Evolutionary conservation across 2,329 filamentous ascomycete genomes (phyloP).

Genomic region (Penicillium sp.): DNA sequence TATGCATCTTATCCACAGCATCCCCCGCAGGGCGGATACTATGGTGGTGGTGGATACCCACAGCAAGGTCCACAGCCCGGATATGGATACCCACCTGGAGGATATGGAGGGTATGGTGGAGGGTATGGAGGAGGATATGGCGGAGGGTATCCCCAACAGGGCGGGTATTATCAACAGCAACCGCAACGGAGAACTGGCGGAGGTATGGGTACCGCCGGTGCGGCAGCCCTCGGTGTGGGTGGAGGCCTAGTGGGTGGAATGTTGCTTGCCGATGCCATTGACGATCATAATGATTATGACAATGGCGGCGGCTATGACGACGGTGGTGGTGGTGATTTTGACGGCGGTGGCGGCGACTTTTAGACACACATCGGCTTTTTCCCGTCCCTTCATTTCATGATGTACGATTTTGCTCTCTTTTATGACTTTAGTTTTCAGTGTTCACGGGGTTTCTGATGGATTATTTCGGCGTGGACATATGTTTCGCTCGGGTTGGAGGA

Average conservation of each 20-base stretch:
- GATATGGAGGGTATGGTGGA: slow-evolving; percentile 42
- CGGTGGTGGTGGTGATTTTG: slow-evolving; percentile 39
- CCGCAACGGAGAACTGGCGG: slow-evolving; percentile 51
- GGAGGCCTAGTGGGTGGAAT: slow-evolving; percentile 80
- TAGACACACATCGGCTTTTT: not conserved
- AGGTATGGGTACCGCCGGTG: slow-evolving; percentile 71
- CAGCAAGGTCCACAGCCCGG: slow-evolving; percentile 25
- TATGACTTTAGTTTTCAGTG: not conserved
- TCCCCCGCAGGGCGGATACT: slow-evolving; percentile 28
- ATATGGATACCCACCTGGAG: slow-evolving; percentile 24
- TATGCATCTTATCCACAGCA: slow-evolving; percentile 31
- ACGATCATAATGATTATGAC: slow-evolving; percentile 57
- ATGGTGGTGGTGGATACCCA: slow-evolving; percentile 38
- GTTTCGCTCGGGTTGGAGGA: too few relatives aligned
- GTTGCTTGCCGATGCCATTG: slow-evolving; percentile 69
- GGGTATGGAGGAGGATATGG: too few relatives aligned
- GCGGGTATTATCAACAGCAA: slow-evolving; percentile 44
- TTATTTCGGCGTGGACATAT: not conserved
- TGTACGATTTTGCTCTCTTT: not conserved
- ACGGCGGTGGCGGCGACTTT: slow-evolving; percentile 38
- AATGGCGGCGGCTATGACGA: slow-evolving; percentile 28
- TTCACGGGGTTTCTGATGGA: too few relatives aligned
- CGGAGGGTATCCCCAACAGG: slow-evolving; percentile 40
- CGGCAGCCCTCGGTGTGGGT: slow-evolving; percentile 76
- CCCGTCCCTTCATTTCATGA: not conserved